Conservation (phyloP, 331 rosid species). For the Cucumis variabilis region DNA sequence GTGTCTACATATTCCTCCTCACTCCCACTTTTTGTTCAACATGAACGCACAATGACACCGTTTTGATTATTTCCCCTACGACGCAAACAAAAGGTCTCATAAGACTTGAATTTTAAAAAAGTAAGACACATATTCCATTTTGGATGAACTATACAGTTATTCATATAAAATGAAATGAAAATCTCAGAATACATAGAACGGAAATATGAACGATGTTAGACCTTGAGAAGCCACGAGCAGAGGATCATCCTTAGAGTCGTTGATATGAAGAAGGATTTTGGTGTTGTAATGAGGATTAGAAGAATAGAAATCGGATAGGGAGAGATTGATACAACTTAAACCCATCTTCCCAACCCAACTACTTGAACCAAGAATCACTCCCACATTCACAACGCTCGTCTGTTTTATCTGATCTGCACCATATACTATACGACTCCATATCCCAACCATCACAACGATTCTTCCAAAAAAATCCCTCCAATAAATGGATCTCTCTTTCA, state of each 20-base stretch:
- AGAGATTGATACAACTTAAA: conserved; percentile 36
- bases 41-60: no score
- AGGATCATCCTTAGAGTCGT: conserved; percentile 31
- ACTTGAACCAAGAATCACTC: conserved; percentile 33
- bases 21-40: no score
- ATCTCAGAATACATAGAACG: no score
- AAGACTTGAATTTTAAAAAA: no score
- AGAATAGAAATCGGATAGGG: conserved; percentile 37
- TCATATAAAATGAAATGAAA: no score
- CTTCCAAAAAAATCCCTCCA: background rate
- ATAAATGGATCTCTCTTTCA: background rate
- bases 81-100: no score
- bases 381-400: conserved; percentile 39
- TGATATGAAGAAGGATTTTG: conserved; percentile 29
- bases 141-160: no score
- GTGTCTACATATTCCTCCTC: no score
- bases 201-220: background rate
- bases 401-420: background rate
- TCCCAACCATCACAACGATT: background rate
- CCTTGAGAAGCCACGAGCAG: conserved; percentile 46
- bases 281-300: conserved; percentile 33
- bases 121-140: background rate
- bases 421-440: background rate
- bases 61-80: no score
- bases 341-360: conserved; percentile 21